Evolutionary conservation across 176 grass and related monocot species (phyloP), one percentile per base, ranked within the genome.

Genomic region (Hyparrhenia diplandra): DNA sequence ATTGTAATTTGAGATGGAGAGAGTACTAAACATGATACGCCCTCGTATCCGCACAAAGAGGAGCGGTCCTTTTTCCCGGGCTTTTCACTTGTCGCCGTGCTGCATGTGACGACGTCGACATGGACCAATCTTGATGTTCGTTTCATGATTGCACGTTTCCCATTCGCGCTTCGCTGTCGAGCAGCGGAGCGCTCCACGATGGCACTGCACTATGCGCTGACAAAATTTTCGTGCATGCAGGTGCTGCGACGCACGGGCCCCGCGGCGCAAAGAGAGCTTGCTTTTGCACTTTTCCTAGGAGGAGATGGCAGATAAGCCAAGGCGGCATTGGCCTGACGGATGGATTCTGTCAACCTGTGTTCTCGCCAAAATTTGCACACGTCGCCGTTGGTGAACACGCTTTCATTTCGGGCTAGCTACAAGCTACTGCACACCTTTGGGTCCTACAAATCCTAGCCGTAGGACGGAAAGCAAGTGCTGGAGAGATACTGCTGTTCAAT

Each of bases 201-300:
- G 14, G 31, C 31, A 32, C 31, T 32, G 31, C 31, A 32, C 31
- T 32, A 32, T 14, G 27, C 39, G 13, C 58, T 73, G 77, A 71
- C 79, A 69, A 69, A 14, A 45, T n/a, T 67, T 28, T 13, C 78
- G 64, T 78, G 75, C 69, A 10, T 55, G 17, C 64, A 29, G 35
- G 24, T 12, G 63, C 73, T 20, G 60, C 69, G 69, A 25, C 69
- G 69, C 75, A 73, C 46, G 69, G 25, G 31, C 18, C 10, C 40
- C 31, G 23, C 51, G 70, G 64, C 55, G 9, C 12, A 75, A 76
- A 58, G 64, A 25, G 13, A 16, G 21, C 14, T 11, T 29, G 10
- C 83, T 61, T 86, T 74, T 67, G 76, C 20, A 1, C 82, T 69
- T 69, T 77, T 67, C 73, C 12, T 59, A 87, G 35, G 86, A 84